Evolutionary conservation across 345 rosid species (phyloP).

Genomic region (Salix udensis): DNA sequence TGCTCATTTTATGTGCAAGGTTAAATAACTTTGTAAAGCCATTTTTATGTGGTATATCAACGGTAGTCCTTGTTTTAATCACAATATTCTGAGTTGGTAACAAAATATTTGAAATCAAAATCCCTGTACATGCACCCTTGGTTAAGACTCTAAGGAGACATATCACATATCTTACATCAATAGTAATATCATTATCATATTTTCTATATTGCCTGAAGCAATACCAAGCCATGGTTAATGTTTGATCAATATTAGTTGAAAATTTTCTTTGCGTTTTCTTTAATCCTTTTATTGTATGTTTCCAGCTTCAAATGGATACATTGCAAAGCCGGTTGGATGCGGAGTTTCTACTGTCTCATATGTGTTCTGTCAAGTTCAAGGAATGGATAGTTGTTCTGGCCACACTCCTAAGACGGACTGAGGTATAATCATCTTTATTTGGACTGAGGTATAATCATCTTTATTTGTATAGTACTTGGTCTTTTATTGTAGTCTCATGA

Average conservation of each 20-base stretch:
- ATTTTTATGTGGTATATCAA: background rate
- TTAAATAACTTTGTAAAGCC: background rate
- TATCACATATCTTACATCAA: background rate
- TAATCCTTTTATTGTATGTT: background rate
- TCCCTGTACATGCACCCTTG: background rate
- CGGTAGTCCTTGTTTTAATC: background rate
- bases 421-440: conserved; percentile 45
- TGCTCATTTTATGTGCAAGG: background rate
- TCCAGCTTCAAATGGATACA: conserved; percentile 93
- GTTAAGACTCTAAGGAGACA: background rate
- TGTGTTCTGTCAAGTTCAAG: conserved; percentile 98
- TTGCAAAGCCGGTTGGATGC: conserved; percentile 93
- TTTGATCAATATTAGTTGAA: background rate
- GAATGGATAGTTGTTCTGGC: conserved; percentile 99
- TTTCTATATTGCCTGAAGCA: background rate
- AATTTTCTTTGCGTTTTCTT: background rate
- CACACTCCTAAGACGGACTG: conserved; percentile 79
- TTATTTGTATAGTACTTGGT: background rate
- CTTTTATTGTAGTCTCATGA: background rate
- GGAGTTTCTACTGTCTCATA: conserved; percentile 90
- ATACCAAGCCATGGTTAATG: background rate
- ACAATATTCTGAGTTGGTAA: background rate
- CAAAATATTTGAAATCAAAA: background rate
- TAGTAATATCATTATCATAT: background rate
- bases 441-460: conserved; percentile 58